phyloP scores from a whole-genome alignment of 371 early-diverging fungal genomes.

The Furculomyces boomerangus region DNA sequence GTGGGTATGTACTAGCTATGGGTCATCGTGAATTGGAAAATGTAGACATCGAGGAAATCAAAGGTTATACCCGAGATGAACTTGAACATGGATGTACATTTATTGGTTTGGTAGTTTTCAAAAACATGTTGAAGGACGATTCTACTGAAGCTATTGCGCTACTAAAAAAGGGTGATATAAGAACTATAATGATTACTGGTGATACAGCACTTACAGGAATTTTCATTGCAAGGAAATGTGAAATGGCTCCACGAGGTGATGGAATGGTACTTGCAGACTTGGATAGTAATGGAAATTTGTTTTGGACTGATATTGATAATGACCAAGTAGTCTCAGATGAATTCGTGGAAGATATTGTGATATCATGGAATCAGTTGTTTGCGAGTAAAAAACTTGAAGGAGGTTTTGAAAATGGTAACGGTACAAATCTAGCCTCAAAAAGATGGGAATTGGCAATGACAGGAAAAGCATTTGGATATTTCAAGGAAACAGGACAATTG shows the following conservation, averaged over 20 bases:
- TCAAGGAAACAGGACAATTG: slow-evolving; percentile 15
- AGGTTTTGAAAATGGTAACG: slow-evolving; percentile 5
- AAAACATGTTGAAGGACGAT: slow-evolving; percentile 61
- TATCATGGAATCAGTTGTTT: too few relatives aligned
- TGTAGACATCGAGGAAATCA: slow-evolving; percentile 15
- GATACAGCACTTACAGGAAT: slow-evolving; percentile 78
- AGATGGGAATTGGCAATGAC: slow-evolving; percentile 41
- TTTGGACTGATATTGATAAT: background rate
- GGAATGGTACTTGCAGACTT: slow-evolving; percentile 32
- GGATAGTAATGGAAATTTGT: slow-evolving; percentile 4
- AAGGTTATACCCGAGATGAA: slow-evolving; percentile 28
- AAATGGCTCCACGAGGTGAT: slow-evolving; percentile 36
- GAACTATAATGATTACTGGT: slow-evolving; percentile 81
- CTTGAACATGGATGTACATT: slow-evolving; percentile 40
- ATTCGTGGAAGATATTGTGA: background rate
- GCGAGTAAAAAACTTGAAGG: slow-evolving; percentile 25
- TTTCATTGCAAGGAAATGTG: slow-evolving; percentile 60
- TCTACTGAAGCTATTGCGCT: slow-evolving; percentile 41
- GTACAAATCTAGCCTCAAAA: slow-evolving; percentile 7
- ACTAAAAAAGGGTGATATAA: slow-evolving; percentile 51
- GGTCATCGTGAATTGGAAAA: slow-evolving; percentile 35
- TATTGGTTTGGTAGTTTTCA: slow-evolving; percentile 54
- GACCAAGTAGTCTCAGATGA: background rate
- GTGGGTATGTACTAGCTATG: slow-evolving; percentile 58
- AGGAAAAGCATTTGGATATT: slow-evolving; percentile 35